Percentiles rank a stretch among this genome's conserved stretches.
Conservation (phyloP, 2,329 filamentous ascomycete species). For the Huntiella omanensis region DNA sequence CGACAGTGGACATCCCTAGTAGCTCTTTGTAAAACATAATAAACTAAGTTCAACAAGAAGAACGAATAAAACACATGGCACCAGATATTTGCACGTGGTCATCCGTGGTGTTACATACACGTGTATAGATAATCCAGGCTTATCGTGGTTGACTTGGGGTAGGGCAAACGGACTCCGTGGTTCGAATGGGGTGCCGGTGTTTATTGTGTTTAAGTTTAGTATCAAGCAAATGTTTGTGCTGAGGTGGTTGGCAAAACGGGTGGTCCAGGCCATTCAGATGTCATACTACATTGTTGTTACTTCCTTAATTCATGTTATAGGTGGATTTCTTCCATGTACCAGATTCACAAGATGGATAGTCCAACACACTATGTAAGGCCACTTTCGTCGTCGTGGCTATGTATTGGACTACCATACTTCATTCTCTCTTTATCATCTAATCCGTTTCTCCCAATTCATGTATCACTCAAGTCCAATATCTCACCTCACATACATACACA, state of each 20-base stretch:
- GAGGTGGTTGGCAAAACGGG: too few relatives aligned
- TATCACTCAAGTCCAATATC: background rate
- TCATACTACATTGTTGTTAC: too few relatives aligned
- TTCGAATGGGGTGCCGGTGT: background rate
- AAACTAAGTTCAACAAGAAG: background rate
- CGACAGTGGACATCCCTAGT: background rate
- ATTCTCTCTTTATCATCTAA: slow-evolving; percentile 1
- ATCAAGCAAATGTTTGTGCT: too few relatives aligned
- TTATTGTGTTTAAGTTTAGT: too few relatives aligned
- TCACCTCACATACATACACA: background rate
- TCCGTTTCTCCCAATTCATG: background rate
- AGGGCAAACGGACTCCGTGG: background rate
- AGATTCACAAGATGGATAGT: too few relatives aligned
- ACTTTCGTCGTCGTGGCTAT: too few relatives aligned
- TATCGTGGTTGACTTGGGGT: background rate
- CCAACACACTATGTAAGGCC: too few relatives aligned
- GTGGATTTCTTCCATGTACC: too few relatives aligned
- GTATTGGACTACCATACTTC: background rate
- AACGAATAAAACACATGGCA: background rate
- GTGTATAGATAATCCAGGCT: background rate
- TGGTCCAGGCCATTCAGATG: too few relatives aligned
- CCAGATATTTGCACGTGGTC: background rate
- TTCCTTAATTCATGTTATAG: too few relatives aligned
- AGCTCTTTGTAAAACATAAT: background rate
- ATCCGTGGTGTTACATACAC: slow-evolving; percentile 1